Evolutionary conservation across 2,329 filamentous ascomycete species (phyloP).

Genomic region (Cytospora mali): DNA sequence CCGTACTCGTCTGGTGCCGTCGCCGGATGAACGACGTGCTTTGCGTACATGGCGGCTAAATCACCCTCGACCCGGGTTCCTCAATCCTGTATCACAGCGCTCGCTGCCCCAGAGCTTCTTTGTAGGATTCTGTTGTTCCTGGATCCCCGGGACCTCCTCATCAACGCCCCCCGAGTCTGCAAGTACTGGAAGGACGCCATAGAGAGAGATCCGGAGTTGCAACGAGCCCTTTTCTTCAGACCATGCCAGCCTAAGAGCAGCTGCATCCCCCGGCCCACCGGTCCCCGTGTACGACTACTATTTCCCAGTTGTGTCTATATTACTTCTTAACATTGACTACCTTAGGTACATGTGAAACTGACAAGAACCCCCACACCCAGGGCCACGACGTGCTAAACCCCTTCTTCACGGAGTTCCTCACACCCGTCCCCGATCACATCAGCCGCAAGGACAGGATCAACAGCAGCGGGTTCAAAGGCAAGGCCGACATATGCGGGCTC

Average conservation of each 20-base stretch:
- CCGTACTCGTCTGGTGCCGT: background rate
- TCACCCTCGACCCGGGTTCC: background rate
- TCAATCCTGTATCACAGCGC: background rate
- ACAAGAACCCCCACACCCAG: background rate
- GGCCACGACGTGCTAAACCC: background rate
- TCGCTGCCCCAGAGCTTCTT: background rate
- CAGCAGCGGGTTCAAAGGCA: background rate
- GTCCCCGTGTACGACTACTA: background rate
- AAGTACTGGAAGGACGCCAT: slow-evolving; percentile 1
- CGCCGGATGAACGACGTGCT: background rate
- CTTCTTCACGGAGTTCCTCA: background rate
- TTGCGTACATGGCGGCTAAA: background rate
- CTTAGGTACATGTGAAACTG: background rate
- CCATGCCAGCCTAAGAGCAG: background rate
- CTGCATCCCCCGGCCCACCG: background rate
- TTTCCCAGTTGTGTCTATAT: background rate
- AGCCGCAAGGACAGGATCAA: background rate
- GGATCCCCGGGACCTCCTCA: background rate
- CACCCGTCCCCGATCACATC: background rate
- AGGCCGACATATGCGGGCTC: background rate
- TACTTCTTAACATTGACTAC: too few relatives aligned
- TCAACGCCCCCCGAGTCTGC: background rate
- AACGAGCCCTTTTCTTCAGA: background rate
- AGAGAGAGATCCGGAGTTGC: background rate
- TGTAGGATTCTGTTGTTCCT: background rate